Evolutionary conservation across 768 basidiomycete genomes (phyloP).

Genomic region (Termitomyces eurrhizus): DNA sequence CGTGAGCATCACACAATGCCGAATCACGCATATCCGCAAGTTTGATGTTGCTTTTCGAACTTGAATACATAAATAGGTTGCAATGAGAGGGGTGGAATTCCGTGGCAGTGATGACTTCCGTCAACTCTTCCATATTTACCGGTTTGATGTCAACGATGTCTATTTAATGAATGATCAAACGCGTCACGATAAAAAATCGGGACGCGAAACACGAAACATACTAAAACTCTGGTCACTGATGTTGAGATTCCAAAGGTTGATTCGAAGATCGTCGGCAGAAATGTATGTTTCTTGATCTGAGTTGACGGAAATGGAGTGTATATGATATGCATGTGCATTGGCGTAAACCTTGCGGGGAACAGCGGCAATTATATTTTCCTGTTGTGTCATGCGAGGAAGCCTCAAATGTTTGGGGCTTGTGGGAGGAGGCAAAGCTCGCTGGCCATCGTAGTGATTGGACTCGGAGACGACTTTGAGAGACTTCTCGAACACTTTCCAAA

Average conservation of each 20-base stretch:
- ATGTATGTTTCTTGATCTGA: slow-evolving; percentile 99
- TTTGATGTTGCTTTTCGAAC: slow-evolving; percentile 99
- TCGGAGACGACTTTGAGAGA: slow-evolving; percentile 93
- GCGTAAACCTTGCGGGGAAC: slow-evolving; percentile 98
- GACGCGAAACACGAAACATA: slow-evolving; percentile 40
- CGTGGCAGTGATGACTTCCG: slow-evolving; percentile 99
- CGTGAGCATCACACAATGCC: slow-evolving; percentile 92
- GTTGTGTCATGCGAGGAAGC: slow-evolving; percentile 87
- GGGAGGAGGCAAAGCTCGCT: slow-evolving; percentile 65
- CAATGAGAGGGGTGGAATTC: slow-evolving; percentile 98
- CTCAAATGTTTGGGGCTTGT: slow-evolving; percentile 57
- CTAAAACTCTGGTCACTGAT: slow-evolving; percentile 99
- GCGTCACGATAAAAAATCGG: slow-evolving; percentile 2
- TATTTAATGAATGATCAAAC: slow-evolving; percentile 26
- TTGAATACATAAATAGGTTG: slow-evolving; percentile 99
- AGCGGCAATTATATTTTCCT: slow-evolving; percentile 98
- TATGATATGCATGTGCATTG: slow-evolving; percentile 99
- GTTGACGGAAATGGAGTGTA: slow-evolving; percentile 99
- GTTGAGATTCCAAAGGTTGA: slow-evolving; percentile 98
- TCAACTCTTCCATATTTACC: slow-evolving; percentile 99
- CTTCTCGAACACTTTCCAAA: slow-evolving; percentile 99
- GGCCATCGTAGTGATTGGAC: slow-evolving; percentile 88
- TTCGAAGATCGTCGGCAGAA: slow-evolving; percentile 94
- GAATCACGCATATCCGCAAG: slow-evolving; percentile 99
- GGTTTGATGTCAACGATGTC: slow-evolving; percentile 99